Conservation (phyloP, 371 early-diverging fungal species). For the Mucor plumbeus region DNA sequence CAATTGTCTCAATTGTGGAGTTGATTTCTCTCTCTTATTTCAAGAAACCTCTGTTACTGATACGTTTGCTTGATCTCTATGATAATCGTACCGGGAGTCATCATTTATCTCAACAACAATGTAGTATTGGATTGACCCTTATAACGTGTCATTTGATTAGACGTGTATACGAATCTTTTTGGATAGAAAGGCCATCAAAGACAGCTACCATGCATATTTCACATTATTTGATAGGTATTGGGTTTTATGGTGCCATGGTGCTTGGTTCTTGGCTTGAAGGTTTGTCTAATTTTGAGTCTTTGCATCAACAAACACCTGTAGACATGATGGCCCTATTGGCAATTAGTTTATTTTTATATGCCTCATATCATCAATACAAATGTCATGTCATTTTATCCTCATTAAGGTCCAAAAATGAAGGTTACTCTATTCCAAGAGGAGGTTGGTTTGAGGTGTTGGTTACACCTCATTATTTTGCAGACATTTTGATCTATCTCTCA, state of each 20-base stretch:
- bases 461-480: conserved; percentile 76
- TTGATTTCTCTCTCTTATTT: conserved; percentile 9
- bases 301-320: conserved; percentile 5
- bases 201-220: conserved; percentile 69
- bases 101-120: conserved; percentile 23
- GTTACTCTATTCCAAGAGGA: conserved; percentile 68
- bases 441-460: conserved; percentile 74
- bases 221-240: conserved; percentile 71
- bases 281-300: conserved; percentile 34
- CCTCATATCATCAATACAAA: conserved; percentile 66
- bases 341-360: conserved; percentile 47
- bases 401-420: conserved; percentile 41
- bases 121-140: conserved; percentile 52
- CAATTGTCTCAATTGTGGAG: conserved; percentile 28
- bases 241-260: conserved; percentile 69
- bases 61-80: conserved; percentile 1
- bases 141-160: conserved; percentile 59
- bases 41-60: neutral
- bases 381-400: conserved; percentile 71
- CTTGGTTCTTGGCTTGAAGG: conserved; percentile 56
- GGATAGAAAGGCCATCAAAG: conserved; percentile 59
- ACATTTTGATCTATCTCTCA: conserved; percentile 74
- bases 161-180: conserved; percentile 70
- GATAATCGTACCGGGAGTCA: conserved; percentile 9
- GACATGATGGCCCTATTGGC: neutral